Base-by-base conservation (phyloP, 495 filamentous ascomycete genomes). In the Daldinia caldariorum region DNA sequence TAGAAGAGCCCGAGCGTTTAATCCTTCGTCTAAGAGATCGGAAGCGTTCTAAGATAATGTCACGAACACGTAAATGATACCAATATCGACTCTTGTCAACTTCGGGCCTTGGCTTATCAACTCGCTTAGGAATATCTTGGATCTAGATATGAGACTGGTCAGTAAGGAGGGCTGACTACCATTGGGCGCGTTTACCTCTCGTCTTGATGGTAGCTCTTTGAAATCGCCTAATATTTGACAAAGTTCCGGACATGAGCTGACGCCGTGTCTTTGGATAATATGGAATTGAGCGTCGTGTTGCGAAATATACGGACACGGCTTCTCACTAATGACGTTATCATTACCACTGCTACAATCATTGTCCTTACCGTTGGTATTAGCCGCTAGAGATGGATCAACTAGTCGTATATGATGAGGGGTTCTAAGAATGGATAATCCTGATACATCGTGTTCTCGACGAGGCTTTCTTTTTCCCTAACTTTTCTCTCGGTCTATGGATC, bases 41-140 rank as follows among this genome's bases (percentile, higher is more conserved):
- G 45, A 79, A 74, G 41, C 70, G 77, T 51, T 56, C 81, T 34
- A 75, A 78, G 12, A 79, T 71, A 16, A 73, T 74, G 14, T 76
- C 69, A 8, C 67, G 69, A 14, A 75, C 29, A 50, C 39, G 63
- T 31, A 69, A 58, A 56, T 64, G 67, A 65, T 66, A 58, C 14
- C 58, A 64, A 39, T 69, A 59, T 3, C 59, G 65, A 50, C 20
- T 59, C 56, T 57, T 69, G 26, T 66, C 41, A 16, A 71, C 63
- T 14, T 69, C 10, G n/a, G 62, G 66, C 14, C 61, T 59, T 49
- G 70, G 39, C 43, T 67, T 29, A 38, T 53, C n/a, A 38, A 55
- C 29, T 18, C 62, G 26, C 54, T 43, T 50, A 57, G 61, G 61
- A 16, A 31, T 43, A 29, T 58, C 35, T 22, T 18, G 58, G 20